A percentile compares a stretch with the other conserved stretches of the same genome.
phyloP scores from a whole-genome alignment of 176 grass and related monocot species.

The Hyparrhenia diplandra region DNA sequence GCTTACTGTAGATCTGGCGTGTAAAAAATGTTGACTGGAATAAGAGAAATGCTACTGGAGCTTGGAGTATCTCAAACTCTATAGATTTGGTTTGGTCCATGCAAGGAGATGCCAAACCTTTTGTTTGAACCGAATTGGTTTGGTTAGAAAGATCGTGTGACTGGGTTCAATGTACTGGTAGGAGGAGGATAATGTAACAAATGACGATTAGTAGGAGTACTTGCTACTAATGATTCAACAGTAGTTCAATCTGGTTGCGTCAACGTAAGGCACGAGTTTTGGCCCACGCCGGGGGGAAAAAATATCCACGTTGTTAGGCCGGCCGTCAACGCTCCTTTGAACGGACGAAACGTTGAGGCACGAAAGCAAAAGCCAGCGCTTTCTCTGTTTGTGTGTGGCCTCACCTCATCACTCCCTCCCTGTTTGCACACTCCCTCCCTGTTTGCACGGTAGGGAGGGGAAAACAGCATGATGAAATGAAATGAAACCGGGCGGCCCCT shows the following conservation, averaged over 20 bases:
- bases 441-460: too few relatives aligned
- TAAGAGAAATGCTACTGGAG: too few relatives aligned
- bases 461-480: not conserved
- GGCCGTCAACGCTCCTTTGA: not conserved
- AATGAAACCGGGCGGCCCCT: not conserved
- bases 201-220: not conserved
- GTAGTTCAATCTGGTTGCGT: not conserved
- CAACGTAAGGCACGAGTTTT: not conserved
- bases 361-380: not conserved
- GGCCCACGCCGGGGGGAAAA: not conserved
- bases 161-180: too few relatives aligned
- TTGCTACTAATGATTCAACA: not conserved
- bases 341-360: slow-evolving; percentile 3
- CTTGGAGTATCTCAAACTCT: too few relatives aligned
- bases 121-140: too few relatives aligned
- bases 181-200: not conserved
- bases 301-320: not conserved
- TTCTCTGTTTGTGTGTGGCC: not conserved
- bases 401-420: not conserved
- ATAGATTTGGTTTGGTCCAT: too few relatives aligned
- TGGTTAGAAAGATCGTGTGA: not conserved
- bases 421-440: not conserved
- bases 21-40: not conserved
- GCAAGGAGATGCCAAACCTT: too few relatives aligned
- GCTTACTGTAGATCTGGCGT: not conserved